A percentile compares a stretch with the other conserved stretches of the same genome.
These are phyloP conservation scores for Lobosporangium transversale DNA, from an alignment of 192 early-diverging fungal genomes.

Conservation along the genomic window DNA sequence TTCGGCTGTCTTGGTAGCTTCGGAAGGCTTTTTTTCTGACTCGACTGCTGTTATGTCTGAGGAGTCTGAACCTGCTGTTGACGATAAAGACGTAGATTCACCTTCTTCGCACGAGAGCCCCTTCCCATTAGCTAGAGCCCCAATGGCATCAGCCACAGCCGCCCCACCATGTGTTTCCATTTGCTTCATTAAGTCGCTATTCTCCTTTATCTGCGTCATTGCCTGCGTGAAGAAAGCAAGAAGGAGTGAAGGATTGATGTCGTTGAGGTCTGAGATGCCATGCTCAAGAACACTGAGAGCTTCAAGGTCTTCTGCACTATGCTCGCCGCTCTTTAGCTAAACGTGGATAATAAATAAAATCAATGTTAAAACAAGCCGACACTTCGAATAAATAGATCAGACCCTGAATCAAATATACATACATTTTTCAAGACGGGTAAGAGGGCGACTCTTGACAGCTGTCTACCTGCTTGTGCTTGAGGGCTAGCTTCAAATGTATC, in stretches of 20 bases:
- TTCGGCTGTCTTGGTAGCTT: neutral
- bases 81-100: slow-evolving; percentile 24
- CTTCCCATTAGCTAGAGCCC: slow-evolving; percentile 17
- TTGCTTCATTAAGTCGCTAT: slow-evolving; percentile 24
- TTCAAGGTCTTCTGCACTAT: slow-evolving; percentile 53
- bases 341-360: neutral
- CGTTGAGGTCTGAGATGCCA: slow-evolving; percentile 53
- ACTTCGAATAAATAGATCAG: neutral
- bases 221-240: slow-evolving; percentile 50
- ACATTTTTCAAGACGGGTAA: slow-evolving; percentile 44
- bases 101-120: slow-evolving; percentile 7
- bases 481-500: slow-evolving; percentile 29
- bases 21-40: neutral
- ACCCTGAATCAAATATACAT: neutral
- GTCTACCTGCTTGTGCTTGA: slow-evolving; percentile 41
- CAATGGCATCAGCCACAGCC: slow-evolving; percentile 22
- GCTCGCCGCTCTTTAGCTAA: slow-evolving; percentile 52
- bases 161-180: slow-evolving; percentile 26
- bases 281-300: slow-evolving; percentile 52
- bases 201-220: slow-evolving; percentile 46
- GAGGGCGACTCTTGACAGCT: slow-evolving; percentile 35
- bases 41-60: slow-evolving; percentile 17
- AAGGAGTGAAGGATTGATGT: slow-evolving; percentile 51
- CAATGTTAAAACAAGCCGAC: neutral
- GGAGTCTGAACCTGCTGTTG: slow-evolving; percentile 16